Conservation (phyloP, 2,329 filamentous ascomycete species). For the Trichoderma atroviride region DNA sequence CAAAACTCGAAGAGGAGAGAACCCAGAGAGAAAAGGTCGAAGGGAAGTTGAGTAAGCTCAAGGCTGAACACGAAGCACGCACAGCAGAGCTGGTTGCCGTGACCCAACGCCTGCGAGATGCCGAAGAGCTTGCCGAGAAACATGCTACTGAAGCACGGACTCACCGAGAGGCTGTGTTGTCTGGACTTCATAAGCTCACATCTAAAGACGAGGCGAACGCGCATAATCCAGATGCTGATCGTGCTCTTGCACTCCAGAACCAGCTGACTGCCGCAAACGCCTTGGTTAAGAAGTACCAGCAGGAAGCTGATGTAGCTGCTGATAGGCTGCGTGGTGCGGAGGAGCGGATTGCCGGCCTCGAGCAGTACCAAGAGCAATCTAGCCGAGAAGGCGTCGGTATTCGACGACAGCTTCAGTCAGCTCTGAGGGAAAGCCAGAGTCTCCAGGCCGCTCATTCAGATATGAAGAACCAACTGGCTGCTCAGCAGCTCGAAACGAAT, state of each 20-base stretch:
- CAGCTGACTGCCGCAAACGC: conserved; percentile 78
- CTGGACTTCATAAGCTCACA: conserved; percentile 76
- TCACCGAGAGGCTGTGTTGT: conserved; percentile 80
- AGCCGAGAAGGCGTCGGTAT: conserved; percentile 90
- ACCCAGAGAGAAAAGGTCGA: conserved; percentile 74
- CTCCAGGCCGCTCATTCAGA: conserved; percentile 80
- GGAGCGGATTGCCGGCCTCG: conserved; percentile 92
- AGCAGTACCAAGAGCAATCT: conserved; percentile 96
- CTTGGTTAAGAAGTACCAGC: conserved; percentile 84
- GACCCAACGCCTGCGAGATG: conserved; percentile 75
- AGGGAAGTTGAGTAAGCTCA: conserved; percentile 73
- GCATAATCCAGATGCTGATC: conserved; percentile 61
- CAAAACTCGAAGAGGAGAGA: conserved; percentile 81
- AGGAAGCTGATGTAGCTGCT: conserved; percentile 81
- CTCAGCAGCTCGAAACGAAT: conserved; percentile 90
- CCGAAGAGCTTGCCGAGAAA: conserved; percentile 84
- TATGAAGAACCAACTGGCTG: conserved; percentile 78
- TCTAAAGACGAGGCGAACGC: conserved; percentile 54
- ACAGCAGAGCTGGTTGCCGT: conserved; percentile 75
- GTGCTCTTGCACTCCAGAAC: conserved; percentile 72
- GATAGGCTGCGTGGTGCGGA: conserved; percentile 91
- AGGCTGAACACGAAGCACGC: conserved; percentile 79
- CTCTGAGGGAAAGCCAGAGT: conserved; percentile 80
- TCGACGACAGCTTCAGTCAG: conserved; percentile 83
- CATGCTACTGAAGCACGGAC: conserved; percentile 85